Percentiles rank a stretch among this genome's conserved stretches.
Evolutionary conservation across 345 rosid species (phyloP).

Genomic region (Sonneratia caseolaris): DNA sequence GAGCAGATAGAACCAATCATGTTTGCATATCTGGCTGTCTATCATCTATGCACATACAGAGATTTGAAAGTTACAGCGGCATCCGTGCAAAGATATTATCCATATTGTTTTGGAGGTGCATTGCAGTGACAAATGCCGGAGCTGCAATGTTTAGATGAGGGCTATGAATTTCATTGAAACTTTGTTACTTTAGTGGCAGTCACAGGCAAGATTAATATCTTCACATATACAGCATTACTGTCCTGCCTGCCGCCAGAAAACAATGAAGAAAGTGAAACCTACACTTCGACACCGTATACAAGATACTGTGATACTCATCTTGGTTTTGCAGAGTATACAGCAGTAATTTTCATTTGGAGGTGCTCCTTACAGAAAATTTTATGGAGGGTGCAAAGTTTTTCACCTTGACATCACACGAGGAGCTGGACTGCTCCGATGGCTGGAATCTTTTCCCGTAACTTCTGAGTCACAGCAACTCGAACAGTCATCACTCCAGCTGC

Average conservation of each 20-base stretch:
- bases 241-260: background rate
- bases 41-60: too few species aligned
- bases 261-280: background rate
- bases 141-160: too few species aligned
- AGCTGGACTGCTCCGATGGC: conserved; percentile 95
- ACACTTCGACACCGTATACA: conserved; percentile 1
- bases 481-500: conserved; percentile 98
- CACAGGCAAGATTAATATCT: background rate
- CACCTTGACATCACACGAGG: conserved; percentile 13
- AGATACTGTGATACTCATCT: background rate
- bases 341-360: background rate
- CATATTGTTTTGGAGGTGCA: too few species aligned
- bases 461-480: conserved; percentile 85
- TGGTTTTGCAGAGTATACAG: background rate
- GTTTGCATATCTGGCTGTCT: too few species aligned
- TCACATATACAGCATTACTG: background rate
- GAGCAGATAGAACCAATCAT: too few species aligned
- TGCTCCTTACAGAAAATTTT: background rate
- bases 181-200: background rate
- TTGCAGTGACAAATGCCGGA: too few species aligned
- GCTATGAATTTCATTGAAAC: background rate
- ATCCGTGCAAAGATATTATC: background rate
- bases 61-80: too few species aligned
- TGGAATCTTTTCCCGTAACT: conserved; percentile 82
- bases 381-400: background rate